Evolutionary conservation across 345 rosid species (phyloP), one percentile per base, ranked within the genome.

Genomic region (Viola odorata): DNA sequence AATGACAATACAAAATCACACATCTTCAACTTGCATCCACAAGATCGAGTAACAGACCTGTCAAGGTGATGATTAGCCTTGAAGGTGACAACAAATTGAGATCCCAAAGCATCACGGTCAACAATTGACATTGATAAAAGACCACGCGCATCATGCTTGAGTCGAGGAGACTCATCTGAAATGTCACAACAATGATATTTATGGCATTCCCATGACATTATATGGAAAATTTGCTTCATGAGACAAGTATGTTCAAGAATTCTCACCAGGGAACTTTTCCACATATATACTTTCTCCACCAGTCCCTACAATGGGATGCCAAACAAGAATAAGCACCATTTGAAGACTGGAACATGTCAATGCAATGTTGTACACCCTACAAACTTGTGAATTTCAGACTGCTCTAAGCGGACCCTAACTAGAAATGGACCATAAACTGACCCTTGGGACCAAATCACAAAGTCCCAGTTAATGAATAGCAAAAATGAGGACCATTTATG

Each of bases 211-310:
- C 3, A 9, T 11, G 8, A 45, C 4, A 10, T 10, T 9, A 6
- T 47, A 7, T 4, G 13, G 0, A 11, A 3, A 9, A 0, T n/a
- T 47, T 11, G 50, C 11, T 47, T 47, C 10, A 47, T 47, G 8
- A 9, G n/a, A 47, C 13, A 9, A 4, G 8, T 10, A 47, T 0
- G 50, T n/a, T 4, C 50, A 47, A 55, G 45, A 1, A 50, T 32
- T 57, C 89, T 73, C 64, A 94, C 99, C 99, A 57, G 99, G 96
- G 82, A 94, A 94, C 49, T 81, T 83, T 17, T 77, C 87, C 45
- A 72, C 92, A 68, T 84, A 94, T 58, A 94, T 90, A 81, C 96
- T 88, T 74, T 94, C 97, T 66, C 99, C 99, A 70, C 81, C 77
- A 70, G 89, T 78, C 45, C 99, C 99, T 94, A 79, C 61, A 42